phyloP scores from a whole-genome alignment of 208 protist genomes.

The Phytomonas francai region DNA sequence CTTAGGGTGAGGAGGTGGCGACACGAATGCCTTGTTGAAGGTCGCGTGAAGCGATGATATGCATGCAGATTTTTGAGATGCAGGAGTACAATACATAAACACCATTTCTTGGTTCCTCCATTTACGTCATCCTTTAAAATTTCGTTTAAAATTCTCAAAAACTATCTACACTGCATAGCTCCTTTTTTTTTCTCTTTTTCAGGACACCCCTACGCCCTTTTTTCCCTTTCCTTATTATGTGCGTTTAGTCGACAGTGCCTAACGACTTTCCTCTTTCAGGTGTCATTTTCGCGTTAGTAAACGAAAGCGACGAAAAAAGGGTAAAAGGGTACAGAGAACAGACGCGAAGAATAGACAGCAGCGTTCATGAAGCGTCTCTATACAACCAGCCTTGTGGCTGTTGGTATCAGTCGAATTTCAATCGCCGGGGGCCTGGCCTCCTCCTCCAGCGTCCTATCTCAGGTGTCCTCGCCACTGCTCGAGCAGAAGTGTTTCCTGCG shows the following conservation, averaged over 20 bases:
- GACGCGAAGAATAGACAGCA: neutral
- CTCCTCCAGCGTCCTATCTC: neutral
- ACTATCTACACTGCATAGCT: neutral
- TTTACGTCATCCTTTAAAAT: neutral
- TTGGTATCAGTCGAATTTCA: neutral
- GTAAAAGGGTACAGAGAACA: neutral
- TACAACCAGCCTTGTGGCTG: neutral
- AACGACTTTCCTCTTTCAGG: neutral
- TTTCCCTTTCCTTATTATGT: neutral
- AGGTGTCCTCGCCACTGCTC: slow-evolving; percentile 12
- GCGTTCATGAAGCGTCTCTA: neutral
- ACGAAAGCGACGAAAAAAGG: neutral
- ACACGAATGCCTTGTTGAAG: slow-evolving; percentile 14
- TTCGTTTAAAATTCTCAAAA: neutral
- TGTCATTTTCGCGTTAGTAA: neutral
- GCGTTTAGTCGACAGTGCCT: neutral
- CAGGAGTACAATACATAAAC: neutral
- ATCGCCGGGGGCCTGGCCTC: neutral
- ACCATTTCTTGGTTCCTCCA: neutral
- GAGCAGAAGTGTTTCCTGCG: slow-evolving; percentile 49
- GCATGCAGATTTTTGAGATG: slow-evolving; percentile 11
- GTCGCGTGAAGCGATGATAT: slow-evolving; percentile 14
- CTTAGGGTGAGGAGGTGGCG: slow-evolving; percentile 15
- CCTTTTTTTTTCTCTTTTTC: neutral
- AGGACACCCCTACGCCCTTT: neutral